Conservation (phyloP, 768 basidiomycete genomes). For the Podaxis sp. region DNA sequence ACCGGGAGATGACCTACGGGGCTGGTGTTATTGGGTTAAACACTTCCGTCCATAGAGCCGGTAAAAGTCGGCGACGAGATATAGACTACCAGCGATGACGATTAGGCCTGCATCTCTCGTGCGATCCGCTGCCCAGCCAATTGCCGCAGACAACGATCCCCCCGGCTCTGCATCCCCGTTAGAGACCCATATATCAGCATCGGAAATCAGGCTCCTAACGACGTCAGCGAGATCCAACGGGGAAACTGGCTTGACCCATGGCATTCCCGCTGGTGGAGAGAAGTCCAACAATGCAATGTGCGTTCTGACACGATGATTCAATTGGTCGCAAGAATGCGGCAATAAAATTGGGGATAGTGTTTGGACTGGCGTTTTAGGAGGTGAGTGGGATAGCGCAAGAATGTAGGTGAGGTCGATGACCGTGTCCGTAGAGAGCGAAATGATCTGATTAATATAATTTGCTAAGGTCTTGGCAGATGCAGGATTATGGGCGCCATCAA, state of each 20-base stretch:
- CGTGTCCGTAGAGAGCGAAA: constrained; percentile 4
- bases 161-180: constrained; percentile 15
- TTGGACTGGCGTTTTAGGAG: constrained; percentile 72
- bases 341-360: constrained; percentile 66
- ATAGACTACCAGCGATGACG: constrained; percentile 87
- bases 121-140: constrained; percentile 35
- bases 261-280: constrained; percentile 84
- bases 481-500: constrained; percentile 93
- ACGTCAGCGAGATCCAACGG: constrained; percentile 44
- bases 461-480: constrained; percentile 11
- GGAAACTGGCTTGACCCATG: constrained; percentile 77
- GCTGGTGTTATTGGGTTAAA: not conserved
- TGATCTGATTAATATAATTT: not conserved
- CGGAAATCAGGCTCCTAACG: constrained; percentile 37
- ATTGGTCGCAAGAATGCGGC: constrained; percentile 18
- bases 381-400: constrained; percentile 80
- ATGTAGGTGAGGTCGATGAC: constrained; percentile 60
- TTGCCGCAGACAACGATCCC: constrained; percentile 24
- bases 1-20: not conserved
- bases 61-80: constrained; percentile 93
- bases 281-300: constrained; percentile 59
- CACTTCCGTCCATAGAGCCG: constrained; percentile 23
- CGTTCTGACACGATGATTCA: constrained; percentile 22
- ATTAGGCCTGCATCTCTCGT: constrained; percentile 40
- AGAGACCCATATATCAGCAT: constrained; percentile 8